Evolutionary conservation across 805 yeast genomes (phyloP).

Genomic region (Kregervanrija pseudodelftensis): DNA sequence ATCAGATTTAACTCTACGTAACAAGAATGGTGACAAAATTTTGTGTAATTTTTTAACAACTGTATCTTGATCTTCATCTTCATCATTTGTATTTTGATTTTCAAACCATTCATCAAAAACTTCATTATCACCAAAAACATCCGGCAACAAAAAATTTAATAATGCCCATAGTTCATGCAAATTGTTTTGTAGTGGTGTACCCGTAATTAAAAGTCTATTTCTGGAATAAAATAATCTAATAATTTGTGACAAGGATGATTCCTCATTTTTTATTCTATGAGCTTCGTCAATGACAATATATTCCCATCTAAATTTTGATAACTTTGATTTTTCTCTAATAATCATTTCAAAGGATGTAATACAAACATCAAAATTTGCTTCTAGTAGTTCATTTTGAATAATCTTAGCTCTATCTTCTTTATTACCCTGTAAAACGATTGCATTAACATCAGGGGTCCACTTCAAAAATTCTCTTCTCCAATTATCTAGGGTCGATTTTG

Average conservation of each 20-base stretch:
- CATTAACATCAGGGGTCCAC: slow-evolving; percentile 95
- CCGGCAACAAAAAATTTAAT: slow-evolving; percentile 83
- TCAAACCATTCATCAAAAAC: slow-evolving; percentile 93
- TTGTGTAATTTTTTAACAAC: slow-evolving; percentile 87
- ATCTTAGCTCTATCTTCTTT: slow-evolving; percentile 69
- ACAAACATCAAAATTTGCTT: slow-evolving; percentile 81
- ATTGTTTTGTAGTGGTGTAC: slow-evolving; percentile 93
- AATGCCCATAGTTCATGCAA: slow-evolving; percentile 96
- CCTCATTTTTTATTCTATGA: slow-evolving; percentile 93
- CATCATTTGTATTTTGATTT: slow-evolving; percentile 47
- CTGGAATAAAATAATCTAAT: slow-evolving; percentile 82
- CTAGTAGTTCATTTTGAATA: slow-evolving; percentile 50
- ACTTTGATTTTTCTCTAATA: slow-evolving; percentile 72
- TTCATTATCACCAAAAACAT: slow-evolving; percentile 87
- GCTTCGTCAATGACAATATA: slow-evolving; percentile 94
- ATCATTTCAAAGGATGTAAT: slow-evolving; percentile 93
- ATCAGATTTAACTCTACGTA: slow-evolving; percentile 86
- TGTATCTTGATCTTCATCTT: slow-evolving; percentile 75
- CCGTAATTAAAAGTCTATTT: slow-evolving; percentile 82
- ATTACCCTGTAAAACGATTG: slow-evolving; percentile 79
- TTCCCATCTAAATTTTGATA: slow-evolving; percentile 86
- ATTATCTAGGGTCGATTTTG: slow-evolving; percentile 91
- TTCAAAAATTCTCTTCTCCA: slow-evolving; percentile 92
- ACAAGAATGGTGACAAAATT: slow-evolving; percentile 77
- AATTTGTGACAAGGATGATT: slow-evolving; percentile 84